Evolutionary conservation across 352 stramenopile species (phyloP).

Genomic region (Globisporangium rhizosaccharum): DNA sequence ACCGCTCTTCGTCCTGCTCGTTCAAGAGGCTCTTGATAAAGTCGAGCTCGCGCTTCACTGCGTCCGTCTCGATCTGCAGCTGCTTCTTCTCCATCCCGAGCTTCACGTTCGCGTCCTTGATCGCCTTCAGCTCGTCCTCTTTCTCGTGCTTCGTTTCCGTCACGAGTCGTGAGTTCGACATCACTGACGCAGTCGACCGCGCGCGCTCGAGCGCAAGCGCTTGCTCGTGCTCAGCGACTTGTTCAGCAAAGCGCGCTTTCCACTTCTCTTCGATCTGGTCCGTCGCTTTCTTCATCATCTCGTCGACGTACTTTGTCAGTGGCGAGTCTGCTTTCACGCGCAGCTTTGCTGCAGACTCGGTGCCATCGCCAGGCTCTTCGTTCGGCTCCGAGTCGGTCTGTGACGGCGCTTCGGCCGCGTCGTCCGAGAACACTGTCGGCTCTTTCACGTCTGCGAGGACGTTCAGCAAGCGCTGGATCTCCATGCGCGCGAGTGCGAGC

Average conservation of each 20-base stretch:
- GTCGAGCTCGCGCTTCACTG: constrained; percentile 59
- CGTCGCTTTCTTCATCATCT: constrained; percentile 68
- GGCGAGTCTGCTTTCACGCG: constrained; percentile 39
- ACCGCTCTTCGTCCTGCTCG: constrained; percentile 68
- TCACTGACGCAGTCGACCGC: constrained; percentile 51
- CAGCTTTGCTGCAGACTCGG: constrained; percentile 4
- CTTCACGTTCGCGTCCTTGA: constrained; percentile 60
- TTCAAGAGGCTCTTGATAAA: constrained; percentile 67
- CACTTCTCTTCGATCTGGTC: constrained; percentile 83
- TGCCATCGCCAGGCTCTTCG: constrained; percentile 5
- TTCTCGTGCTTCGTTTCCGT: constrained; percentile 72
- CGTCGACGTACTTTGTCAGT: constrained; percentile 64
- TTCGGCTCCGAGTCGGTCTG: constrained; percentile 13
- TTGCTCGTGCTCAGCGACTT: constrained; percentile 61
- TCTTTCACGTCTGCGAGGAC: constrained; percentile 23
- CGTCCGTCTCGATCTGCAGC: constrained; percentile 59
- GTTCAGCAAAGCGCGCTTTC: constrained; percentile 66
- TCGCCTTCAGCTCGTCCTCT: constrained; percentile 65
- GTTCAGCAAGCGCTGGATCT: constrained; percentile 41
- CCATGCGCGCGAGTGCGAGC: constrained; percentile 27
- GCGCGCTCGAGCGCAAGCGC: constrained; percentile 61
- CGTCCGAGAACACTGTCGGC: constrained; percentile 10
- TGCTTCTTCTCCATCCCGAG: constrained; percentile 65
- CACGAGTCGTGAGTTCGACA: constrained; percentile 61
- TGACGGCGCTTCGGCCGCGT: constrained; percentile 2